phyloP scores from a whole-genome alignment of 768 basidiomycete genomes.

The Boletus patriciae region DNA sequence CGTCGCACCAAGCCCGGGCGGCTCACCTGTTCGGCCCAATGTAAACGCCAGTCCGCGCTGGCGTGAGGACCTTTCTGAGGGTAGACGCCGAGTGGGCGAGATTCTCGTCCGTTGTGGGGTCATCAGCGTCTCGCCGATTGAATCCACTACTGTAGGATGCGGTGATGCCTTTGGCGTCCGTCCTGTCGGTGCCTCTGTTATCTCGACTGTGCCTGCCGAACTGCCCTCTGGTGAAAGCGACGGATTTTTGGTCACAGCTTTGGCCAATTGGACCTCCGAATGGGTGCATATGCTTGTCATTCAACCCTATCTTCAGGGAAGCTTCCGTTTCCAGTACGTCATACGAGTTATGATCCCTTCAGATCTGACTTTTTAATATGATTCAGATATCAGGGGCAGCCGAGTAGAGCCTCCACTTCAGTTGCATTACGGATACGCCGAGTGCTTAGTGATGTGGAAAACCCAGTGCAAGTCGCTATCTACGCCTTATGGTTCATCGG shows the following conservation, averaged over 20 bases:
- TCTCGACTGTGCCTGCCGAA: neutral
- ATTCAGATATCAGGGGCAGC: constrained; percentile 20
- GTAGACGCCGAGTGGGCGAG: constrained; percentile 18
- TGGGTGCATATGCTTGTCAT: constrained; percentile 28
- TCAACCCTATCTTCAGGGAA: constrained; percentile 18
- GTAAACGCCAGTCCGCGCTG: neutral
- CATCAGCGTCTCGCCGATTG: constrained; percentile 3
- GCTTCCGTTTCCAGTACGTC: constrained; percentile 25
- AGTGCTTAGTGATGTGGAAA: constrained; percentile 22
- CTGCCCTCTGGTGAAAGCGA: constrained; percentile 3
- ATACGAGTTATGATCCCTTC: neutral
- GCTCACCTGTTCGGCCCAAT: neutral
- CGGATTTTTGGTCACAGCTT: constrained; percentile 3
- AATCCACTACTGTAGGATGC: neutral
- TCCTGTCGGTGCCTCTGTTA: neutral
- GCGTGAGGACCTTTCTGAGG: constrained; percentile 14
- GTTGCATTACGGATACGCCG: constrained; percentile 22
- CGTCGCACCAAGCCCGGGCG: constrained; percentile 2
- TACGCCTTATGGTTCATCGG: constrained; percentile 37
- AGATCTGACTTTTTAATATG: neutral
- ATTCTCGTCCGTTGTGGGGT: constrained; percentile 24
- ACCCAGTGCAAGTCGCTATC: constrained; percentile 30
- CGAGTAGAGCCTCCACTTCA: constrained; percentile 3
- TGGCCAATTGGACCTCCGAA: constrained; percentile 28
- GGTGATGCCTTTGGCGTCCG: neutral